These are phyloP conservation scores for Silene latifolia DNA, from an alignment of 148 eudicot genomes.

Conservation along the genomic window DNA sequence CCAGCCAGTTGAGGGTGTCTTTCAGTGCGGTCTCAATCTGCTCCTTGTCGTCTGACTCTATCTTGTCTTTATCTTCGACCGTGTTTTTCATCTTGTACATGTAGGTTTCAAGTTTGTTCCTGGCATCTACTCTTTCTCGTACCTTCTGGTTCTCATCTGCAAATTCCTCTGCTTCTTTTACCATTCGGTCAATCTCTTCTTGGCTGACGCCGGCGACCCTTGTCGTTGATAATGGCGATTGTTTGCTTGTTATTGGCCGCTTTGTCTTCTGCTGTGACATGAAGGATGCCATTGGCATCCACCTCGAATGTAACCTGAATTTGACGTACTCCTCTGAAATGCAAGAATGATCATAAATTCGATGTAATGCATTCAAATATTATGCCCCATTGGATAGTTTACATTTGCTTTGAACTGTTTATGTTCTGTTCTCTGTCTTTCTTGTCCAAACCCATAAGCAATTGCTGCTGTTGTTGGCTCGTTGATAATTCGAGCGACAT, in stretches of 20 bases:
- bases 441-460: slow-evolving; percentile 44
- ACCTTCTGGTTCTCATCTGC: slow-evolving; percentile 42
- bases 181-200: slow-evolving; percentile 44
- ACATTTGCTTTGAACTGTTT: too few relatives aligned
- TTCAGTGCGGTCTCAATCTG: slow-evolving; percentile 37
- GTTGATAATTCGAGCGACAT: slow-evolving; percentile 43
- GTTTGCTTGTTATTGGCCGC: slow-evolving; percentile 51
- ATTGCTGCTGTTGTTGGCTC: slow-evolving; percentile 56
- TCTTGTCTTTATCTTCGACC: slow-evolving; percentile 41
- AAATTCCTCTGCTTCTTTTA: slow-evolving; percentile 45
- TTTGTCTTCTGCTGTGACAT: slow-evolving; percentile 64
- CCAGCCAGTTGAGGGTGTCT: slow-evolving; percentile 52
- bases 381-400: too few relatives aligned
- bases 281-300: slow-evolving; percentile 56
- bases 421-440: slow-evolving; percentile 38
- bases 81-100: slow-evolving; percentile 51
- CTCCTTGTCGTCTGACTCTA: slow-evolving; percentile 42
- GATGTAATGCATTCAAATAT: too few relatives aligned
- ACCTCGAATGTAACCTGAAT: slow-evolving; percentile 66
- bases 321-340: slow-evolving; percentile 57
- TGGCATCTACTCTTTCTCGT: slow-evolving; percentile 38
- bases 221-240: slow-evolving; percentile 50
- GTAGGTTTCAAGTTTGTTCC: slow-evolving; percentile 45
- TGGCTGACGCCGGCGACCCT: slow-evolving; percentile 44
- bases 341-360: not conserved